Evolutionary conservation across 345 rosid genomes (phyloP).

Genomic region (Eucalyptus victrix): DNA sequence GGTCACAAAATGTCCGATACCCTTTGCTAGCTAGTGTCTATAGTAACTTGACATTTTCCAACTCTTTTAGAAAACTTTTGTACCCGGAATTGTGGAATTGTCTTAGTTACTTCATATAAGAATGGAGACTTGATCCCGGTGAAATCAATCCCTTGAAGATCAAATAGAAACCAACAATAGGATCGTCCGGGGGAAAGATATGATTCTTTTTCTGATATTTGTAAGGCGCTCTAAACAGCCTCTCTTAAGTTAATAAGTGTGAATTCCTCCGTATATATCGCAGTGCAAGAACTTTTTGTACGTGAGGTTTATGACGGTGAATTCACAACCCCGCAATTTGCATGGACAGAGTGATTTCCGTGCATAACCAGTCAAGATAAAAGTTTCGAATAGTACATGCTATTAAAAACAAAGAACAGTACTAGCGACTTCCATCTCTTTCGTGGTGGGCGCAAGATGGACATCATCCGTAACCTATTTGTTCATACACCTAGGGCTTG

Average conservation of each 20-base stretch:
- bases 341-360: background rate
- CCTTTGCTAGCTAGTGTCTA: background rate
- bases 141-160: background rate
- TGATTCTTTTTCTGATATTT: background rate
- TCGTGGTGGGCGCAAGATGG: background rate
- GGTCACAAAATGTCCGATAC: background rate
- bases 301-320: background rate
- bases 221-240: background rate
- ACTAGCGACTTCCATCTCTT: background rate
- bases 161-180: background rate
- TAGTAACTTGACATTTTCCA: background rate
- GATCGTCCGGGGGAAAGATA: background rate
- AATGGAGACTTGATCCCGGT: background rate
- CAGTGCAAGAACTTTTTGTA: background rate
- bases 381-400: background rate
- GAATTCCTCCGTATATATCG: background rate
- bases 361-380: background rate
- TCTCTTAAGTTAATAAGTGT: background rate
- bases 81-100: background rate
- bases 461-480: background rate
- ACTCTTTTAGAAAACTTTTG: background rate
- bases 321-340: background rate
- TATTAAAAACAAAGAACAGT: background rate
- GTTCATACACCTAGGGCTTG: background rate
- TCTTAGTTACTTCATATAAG: background rate